Base-by-base conservation (phyloP, 2,329 filamentous ascomycete species). In the Diaporthe capsici region DNA sequence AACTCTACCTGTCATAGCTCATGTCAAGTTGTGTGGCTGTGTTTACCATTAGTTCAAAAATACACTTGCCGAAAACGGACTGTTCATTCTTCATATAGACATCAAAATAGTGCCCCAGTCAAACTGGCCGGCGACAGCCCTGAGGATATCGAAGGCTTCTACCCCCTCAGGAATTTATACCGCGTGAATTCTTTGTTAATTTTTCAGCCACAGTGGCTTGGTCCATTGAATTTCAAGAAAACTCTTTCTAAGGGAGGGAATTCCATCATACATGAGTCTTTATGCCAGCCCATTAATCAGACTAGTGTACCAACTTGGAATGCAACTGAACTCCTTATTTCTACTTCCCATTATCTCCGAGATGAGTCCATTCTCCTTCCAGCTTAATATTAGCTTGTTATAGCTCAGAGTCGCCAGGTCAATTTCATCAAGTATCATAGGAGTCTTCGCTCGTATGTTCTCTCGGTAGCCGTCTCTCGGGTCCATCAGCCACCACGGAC, bases 11-110 rank as follows among this genome's bases (percentile, higher is more conserved):
- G 42, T 15, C 15, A 0, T 15, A 44, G 6, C 1, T 17, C 42
- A 20, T 0, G 15, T 44, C 15, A 15, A 44, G 6, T 7, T 20
- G 42, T 44, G 15, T 44, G 15, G 15, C 42, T 44, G 15, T 0
- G 6, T 44, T 0, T 0, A 5, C 15, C 4, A 6, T 17, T 0
- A 7, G 15, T 15, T 15, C 39, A 42, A 15, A 1, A 15, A 15
- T 0, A 42, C 39, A 0, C 39, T 34, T 34, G 34, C 34, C 6
- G 34, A 34, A 34, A 2, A 34, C 8, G 34, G 34, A 34, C 34
- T 34, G 34, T 34, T 34, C 31, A 31, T 34, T 34, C 7, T 34
- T 34, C 34, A 34, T 34, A 2, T 34, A 10, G 34, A 34, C 1
- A 34, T 34, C 34, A 34, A 2, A 34, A 9, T 34, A 34, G 34